A percentile compares a stretch with the other conserved stretches of the same genome.
Conservation (phyloP, 2,329 filamentous ascomycete species). For the Cyphellophora europaea region DNA sequence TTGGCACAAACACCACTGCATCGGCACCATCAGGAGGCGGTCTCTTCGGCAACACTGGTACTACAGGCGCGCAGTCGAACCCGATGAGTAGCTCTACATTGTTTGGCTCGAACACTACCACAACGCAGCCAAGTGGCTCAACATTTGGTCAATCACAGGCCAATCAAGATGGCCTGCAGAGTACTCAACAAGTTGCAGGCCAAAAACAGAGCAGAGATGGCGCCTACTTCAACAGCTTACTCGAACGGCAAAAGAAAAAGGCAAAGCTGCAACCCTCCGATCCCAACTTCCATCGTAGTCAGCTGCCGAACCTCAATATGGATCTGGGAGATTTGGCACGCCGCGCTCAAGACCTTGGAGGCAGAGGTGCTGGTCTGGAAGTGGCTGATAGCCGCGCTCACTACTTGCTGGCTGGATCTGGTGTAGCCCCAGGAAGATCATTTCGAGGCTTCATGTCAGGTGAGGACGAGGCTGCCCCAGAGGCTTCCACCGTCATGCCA, state of each 20-base stretch:
- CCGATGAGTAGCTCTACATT: not conserved
- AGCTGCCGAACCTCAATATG: conserved; percentile 81
- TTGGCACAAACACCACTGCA: conserved; percentile 3
- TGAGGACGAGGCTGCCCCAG: conserved; percentile 40
- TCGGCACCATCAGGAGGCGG: conserved; percentile 7
- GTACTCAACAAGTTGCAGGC: conserved; percentile 3
- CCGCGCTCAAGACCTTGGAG: conserved; percentile 68
- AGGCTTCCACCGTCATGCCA: not conserved
- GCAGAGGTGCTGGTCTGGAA: conserved; percentile 43
- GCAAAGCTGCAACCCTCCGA: conserved; percentile 47
- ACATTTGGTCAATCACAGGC: conserved; percentile 1
- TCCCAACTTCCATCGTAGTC: conserved; percentile 47
- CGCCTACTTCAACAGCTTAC: conserved; percentile 55
- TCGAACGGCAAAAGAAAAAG: conserved; percentile 58
- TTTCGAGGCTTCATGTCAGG: conserved; percentile 80
- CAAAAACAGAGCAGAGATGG: conserved; percentile 24
- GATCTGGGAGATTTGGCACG: conserved; percentile 78
- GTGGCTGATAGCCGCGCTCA: conserved; percentile 52
- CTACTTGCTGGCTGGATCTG: conserved; percentile 86
- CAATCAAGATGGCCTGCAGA: conserved; percentile 3
- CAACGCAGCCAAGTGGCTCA: conserved; percentile 9
- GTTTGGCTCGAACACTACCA: conserved; percentile 8
- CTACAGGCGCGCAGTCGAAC: not conserved
- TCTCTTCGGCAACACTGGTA: conserved; percentile 1
- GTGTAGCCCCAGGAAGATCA: conserved; percentile 77